A percentile compares a stretch with the other conserved stretches of the same genome.
phyloP scores from a whole-genome alignment of 768 basidiomycete species.

The Serendipita indica region DNA sequence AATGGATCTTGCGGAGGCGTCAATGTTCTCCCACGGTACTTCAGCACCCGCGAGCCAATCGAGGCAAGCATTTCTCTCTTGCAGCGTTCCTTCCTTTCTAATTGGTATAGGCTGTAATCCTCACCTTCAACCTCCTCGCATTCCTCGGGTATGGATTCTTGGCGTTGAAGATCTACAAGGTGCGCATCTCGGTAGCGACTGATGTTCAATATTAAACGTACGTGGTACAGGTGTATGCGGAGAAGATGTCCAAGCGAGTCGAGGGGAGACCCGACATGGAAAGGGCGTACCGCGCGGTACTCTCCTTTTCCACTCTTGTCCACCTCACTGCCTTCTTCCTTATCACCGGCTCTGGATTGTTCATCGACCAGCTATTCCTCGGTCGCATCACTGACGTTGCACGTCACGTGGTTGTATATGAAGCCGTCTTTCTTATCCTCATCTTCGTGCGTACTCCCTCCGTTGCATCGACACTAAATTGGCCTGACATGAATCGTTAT shows the following conservation, averaged over 20 bases:
- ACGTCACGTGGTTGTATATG: background rate
- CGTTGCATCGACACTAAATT: background rate
- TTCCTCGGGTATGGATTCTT: background rate
- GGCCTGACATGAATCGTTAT: background rate
- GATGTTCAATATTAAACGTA: background rate
- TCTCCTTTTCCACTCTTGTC: background rate
- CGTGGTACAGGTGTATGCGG: background rate
- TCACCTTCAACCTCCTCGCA: background rate
- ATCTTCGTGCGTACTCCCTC: background rate
- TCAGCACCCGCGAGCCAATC: background rate
- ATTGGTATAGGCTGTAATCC: background rate
- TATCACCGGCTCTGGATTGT: background rate
- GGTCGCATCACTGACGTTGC: background rate
- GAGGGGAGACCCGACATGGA: background rate
- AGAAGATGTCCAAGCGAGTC: constrained; percentile 1
- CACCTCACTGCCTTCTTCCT: constrained; percentile 6
- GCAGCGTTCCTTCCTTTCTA: background rate
- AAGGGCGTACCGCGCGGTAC: background rate
- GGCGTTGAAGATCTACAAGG: background rate
- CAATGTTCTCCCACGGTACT: constrained; percentile 4
- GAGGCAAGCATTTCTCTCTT: background rate
- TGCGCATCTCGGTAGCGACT: background rate
- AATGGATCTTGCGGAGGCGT: background rate
- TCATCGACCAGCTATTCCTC: constrained; percentile 7
- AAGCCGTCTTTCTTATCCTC: background rate